Percentiles rank a stretch among this genome's conserved stretches.
These are phyloP conservation scores for Globisporangium barbulae DNA, from an alignment of 352 stramenopile genomes.

Conservation along the genomic window DNA sequence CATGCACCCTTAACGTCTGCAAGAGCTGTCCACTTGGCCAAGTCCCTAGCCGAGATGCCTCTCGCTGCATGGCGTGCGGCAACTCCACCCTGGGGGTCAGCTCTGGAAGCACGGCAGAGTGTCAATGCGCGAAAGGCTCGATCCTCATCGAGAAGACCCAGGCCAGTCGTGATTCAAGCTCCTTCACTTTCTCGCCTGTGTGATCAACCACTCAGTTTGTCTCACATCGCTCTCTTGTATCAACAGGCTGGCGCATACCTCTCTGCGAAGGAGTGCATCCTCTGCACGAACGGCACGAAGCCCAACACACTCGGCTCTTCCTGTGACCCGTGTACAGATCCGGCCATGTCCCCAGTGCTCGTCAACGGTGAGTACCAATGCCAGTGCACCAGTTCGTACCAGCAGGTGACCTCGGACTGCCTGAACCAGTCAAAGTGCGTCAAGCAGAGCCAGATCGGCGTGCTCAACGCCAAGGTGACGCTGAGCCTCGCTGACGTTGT, in stretches of 20 bases:
- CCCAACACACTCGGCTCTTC: constrained; percentile 29
- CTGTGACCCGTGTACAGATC: constrained; percentile 76
- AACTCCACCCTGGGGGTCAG: constrained; percentile 53
- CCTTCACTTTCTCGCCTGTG: neutral
- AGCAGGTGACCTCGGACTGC: constrained; percentile 40
- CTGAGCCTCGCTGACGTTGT: constrained; percentile 31
- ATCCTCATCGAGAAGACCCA: constrained; percentile 52
- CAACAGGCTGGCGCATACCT: constrained; percentile 50
- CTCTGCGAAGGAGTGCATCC: constrained; percentile 55
- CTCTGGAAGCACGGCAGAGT: constrained; percentile 30
- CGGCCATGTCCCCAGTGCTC: constrained; percentile 62
- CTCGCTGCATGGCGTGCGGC: constrained; percentile 53
- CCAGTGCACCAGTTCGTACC: constrained; percentile 55
- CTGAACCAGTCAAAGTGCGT: constrained; percentile 40
- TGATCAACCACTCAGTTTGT: neutral
- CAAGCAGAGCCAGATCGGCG: constrained; percentile 36
- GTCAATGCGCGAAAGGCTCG: constrained; percentile 36
- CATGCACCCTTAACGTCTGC: constrained; percentile 50
- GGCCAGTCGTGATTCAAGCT: constrained; percentile 17
- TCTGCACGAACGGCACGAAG: constrained; percentile 41
- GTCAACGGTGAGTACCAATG: constrained; percentile 31
- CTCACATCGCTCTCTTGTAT: neutral
- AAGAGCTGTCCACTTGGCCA: constrained; percentile 29
- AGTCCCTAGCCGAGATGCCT: constrained; percentile 40
- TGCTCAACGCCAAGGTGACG: constrained; percentile 51